Conservation (phyloP, 139 green algal species). For the Zygnema cylindricum region DNA sequence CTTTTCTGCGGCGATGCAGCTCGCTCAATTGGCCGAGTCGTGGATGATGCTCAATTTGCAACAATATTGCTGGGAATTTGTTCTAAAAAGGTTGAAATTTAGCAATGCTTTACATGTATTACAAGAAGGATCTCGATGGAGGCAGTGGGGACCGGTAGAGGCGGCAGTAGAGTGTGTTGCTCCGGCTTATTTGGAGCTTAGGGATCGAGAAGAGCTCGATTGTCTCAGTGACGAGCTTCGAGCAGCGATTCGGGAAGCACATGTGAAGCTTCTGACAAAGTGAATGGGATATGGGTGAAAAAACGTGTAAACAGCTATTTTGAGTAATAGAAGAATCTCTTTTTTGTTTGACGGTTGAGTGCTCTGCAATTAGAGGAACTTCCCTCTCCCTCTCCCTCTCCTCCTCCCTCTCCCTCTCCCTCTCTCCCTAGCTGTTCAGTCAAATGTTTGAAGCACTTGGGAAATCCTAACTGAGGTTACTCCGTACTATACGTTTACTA, state of each 20-base stretch:
- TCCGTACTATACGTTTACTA: too few relatives aligned
- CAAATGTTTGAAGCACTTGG: too few relatives aligned
- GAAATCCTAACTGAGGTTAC: too few relatives aligned
- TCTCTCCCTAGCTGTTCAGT: too few relatives aligned
- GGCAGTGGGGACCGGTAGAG: slow-evolving; percentile 7
- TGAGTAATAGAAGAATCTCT: too few relatives aligned
- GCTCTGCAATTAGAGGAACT: too few relatives aligned
- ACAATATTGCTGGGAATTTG: neutral
- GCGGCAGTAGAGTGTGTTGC: neutral
- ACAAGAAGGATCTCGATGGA: neutral
- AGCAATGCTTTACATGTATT: neutral
- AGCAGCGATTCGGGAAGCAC: neutral
- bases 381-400: too few relatives aligned
- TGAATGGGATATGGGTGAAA: neutral
- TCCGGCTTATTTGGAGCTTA: neutral
- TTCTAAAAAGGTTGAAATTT: neutral
- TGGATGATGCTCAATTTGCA: slow-evolving; percentile 10
- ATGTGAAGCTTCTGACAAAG: slow-evolving; percentile 13
- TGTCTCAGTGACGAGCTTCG: neutral
- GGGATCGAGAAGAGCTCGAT: neutral
- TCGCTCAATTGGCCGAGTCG: neutral
- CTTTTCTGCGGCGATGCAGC: neutral
- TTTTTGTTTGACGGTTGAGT: too few relatives aligned
- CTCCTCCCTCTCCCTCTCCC: too few relatives aligned
- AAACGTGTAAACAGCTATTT: too few relatives aligned